phyloP scores from a whole-genome alignment of 352 stramenopile genomes.

The Pythium periplocum region DNA sequence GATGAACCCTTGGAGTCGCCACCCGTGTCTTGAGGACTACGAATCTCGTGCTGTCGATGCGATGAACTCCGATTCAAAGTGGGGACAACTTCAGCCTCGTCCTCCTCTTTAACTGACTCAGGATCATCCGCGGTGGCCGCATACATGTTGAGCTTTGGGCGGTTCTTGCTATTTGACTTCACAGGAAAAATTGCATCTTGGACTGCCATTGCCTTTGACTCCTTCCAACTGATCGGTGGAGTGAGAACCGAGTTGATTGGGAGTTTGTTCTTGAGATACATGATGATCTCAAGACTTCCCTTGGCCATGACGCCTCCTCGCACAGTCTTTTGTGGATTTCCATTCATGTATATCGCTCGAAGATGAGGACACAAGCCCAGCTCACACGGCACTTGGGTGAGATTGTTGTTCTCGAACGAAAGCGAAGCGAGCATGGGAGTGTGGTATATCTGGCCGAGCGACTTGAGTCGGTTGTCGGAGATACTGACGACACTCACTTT shows the following conservation, averaged over 20 bases:
- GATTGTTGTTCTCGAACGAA: conserved; percentile 84
- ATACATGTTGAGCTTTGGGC: conserved; percentile 19
- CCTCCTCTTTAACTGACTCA: conserved; percentile 1
- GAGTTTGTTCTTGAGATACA: conserved; percentile 80
- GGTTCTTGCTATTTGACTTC: not conserved
- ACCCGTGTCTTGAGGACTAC: not conserved
- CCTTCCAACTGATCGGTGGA: not conserved
- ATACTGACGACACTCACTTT: conserved; percentile 56
- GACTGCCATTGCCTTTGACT: not conserved
- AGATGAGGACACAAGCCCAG: conserved; percentile 60
- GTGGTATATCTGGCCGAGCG: conserved; percentile 62
- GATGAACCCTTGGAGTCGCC: not conserved
- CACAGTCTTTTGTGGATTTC: conserved; percentile 81
- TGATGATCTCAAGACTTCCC: conserved; percentile 64
- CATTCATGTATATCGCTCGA: conserved; percentile 75
- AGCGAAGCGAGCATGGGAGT: conserved; percentile 53
- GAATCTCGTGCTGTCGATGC: not conserved
- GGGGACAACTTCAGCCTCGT: not conserved
- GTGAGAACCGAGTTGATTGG: conserved; percentile 30
- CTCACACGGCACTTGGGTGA: conserved; percentile 52
- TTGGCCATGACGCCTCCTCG: conserved; percentile 67
- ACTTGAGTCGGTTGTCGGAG: conserved; percentile 73
- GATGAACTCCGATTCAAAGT: too few relatives aligned
- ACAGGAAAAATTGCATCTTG: too few relatives aligned
- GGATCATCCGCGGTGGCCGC: conserved; percentile 8